Base-by-base conservation (phyloP, 768 basidiomycete genomes). In the Suillus paluster region DNA sequence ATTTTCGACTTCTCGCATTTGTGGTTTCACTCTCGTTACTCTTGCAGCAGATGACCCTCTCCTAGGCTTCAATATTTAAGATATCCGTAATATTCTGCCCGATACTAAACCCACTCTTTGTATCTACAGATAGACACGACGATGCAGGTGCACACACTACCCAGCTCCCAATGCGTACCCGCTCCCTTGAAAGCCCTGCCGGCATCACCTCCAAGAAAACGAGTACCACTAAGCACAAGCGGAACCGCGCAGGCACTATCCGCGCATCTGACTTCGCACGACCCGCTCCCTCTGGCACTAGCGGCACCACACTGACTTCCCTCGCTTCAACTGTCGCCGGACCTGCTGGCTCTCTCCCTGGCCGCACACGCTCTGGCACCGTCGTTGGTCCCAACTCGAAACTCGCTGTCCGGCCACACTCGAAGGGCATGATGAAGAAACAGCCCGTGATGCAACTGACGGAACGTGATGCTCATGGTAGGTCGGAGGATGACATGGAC, bases 241-340 rank as follows among this genome's bases (percentile, higher is more conserved):
- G 78, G n/a, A 75, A 74, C n/a, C 80, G 84, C 19, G 83, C 78
- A 27, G 82, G 77, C 63, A 86, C 81, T 57, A 85, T 80, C 68
- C 83, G 78, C 57, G 83, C 79, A 54, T 84, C 79, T n/a, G 82
- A 82, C 64, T 79, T 76, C 53, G 21, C 64, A 38, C 75, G 64
- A 38, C 59, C 66, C 6, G 59, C 56, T 11, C 41, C 50, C 39
- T 34, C 59, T 52, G 60, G 57, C 36, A 59, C 65, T 3, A 27
- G 63, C 58, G 59, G 58, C 45, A 52, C 54, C 62, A 15, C 46
- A 60, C 60, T 27, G 33, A 44, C 49, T 49, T 38, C 27, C 34
- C 34, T 63, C 14, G 33, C 34, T 50, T 17, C 14, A 8, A 33
- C 54, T 0, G 33, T 54, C 25, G 41, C 60, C 9, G 57, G 46